Base-by-base conservation (phyloP, 2,329 filamentous ascomycete species). In the Didymella pinodella region DNA sequence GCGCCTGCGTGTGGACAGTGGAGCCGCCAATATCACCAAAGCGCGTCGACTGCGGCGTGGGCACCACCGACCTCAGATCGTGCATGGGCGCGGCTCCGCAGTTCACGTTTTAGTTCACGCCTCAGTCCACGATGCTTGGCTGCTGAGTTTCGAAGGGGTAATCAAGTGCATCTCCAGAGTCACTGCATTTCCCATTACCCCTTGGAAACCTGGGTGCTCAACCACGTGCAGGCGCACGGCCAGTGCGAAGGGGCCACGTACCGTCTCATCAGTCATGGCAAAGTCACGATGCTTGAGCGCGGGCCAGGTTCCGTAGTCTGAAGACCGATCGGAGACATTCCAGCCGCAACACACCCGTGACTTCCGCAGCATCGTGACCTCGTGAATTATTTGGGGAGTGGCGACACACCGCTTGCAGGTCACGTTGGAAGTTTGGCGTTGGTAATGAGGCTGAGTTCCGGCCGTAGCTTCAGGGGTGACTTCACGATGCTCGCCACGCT, bases 121-220 rank as follows among this genome's bases (percentile, higher is more conserved):
- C 59, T 62, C 59, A 66, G 45, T 53, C 71, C 71, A 69, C 71
- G 67, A 72, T 71, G 59, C 71, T 73, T 72, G 70, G 69, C 69
- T 47, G 43, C 50, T 38, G 38, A 49, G 46, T 54, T 57, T 54
- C 51, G 44, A 54, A 44, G 52, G 51, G 45, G 55, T 60, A 54
- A 58, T 54, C 36, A 38, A 28, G 44, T 43, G 22, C n/a, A 16
- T 7, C 40, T 20, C 10, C 2, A 14, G 38, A 8, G 20, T 41
- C 38, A 18, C 20, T 20, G 38, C 38, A 41, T 45, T 6, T 31
- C 14, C 45, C 16, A 45, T 49, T 49, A 56, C 53, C 46, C 53
- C 53, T 50, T 57, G 40, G 28, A 57, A 57, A 40, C 31, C 29
- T 26, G 40, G 22, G 22, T 22, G 12, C 10, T 25, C 45, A 8